Evolutionary conservation across 179 eudicot species (phyloP), one percentile per base, ranked within the genome.

Genomic region (Nepenthes alata): DNA sequence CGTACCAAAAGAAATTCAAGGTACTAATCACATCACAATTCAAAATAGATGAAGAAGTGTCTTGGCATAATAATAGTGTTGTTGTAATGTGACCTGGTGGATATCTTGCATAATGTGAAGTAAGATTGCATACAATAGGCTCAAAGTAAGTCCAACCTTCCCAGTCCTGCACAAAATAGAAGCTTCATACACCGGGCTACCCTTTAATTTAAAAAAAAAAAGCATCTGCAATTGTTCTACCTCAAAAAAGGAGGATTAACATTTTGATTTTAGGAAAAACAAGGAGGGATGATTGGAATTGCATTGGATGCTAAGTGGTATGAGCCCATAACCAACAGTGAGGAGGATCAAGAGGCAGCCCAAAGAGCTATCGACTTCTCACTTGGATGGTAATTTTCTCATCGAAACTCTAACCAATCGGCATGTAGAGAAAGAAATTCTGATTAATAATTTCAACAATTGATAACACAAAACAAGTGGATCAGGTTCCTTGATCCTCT

Each of bases 401-500:
- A 35, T n/a, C 5, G 2, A 16, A 55, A 3, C 35, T 5, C 35
- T 34, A 16, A 55, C 38, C 45, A 41, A 0, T 25, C 25, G 25
- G 25, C 45, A 41, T 4, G 45, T 4, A 41, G 8, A 4, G 8
- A 41, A 41, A 41, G 45, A 41, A 41, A 41, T 7, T 4, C 45
- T 4, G 45, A 4, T 41, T 4, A 41, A 41, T 13, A 14, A 11
- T 52, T 60, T 37, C 1, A 45, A 69, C 37, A 11, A 37, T 54
- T 7, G 57, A 36, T 67, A 59, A 72, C 72, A 63, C 38, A 36
- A 49, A 62, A 35, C 13, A 53, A 38, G 53, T 75, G 60, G 63
- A 66, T 64, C 86, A 91, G 97, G 98, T 89, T 91, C 67, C 84
- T 91, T 53, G 96, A 89, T 77, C 98, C 98, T 25, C 83, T 91